A percentile compares a stretch with the other conserved stretches of the same genome.
Evolutionary conservation across 352 stramenopile genomes (phyloP).

Genomic region (Pythium diclinum): DNA sequence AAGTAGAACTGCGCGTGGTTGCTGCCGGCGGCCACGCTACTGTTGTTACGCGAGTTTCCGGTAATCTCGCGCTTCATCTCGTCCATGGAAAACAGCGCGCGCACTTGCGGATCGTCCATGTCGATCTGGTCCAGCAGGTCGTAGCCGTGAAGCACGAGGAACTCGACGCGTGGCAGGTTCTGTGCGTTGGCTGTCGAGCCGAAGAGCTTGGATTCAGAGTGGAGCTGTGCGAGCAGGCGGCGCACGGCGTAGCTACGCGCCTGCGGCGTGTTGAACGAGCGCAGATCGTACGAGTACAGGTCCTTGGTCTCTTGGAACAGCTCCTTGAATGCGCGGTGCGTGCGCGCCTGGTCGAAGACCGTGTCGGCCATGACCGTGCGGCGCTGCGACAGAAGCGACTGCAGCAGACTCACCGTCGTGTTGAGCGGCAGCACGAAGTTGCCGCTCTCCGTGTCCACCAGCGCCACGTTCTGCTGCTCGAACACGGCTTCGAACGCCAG

Average conservation of each 20-base stretch:
- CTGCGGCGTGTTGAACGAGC: slow-evolving; percentile 48
- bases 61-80: slow-evolving; percentile 65
- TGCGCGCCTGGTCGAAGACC: slow-evolving; percentile 51
- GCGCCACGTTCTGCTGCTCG: slow-evolving; percentile 46
- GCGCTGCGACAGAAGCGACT: slow-evolving; percentile 68
- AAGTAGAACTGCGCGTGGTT: slow-evolving; percentile 54
- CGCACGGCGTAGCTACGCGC: slow-evolving; percentile 64
- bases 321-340: slow-evolving; percentile 49
- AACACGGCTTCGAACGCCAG: slow-evolving; percentile 72
- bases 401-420: slow-evolving; percentile 63
- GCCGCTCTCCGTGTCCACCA: slow-evolving; percentile 43
- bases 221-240: slow-evolving; percentile 56
- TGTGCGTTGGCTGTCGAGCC: slow-evolving; percentile 26
- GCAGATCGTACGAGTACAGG: slow-evolving; percentile 63
- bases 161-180: slow-evolving; percentile 54
- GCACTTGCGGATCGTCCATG: slow-evolving; percentile 55
- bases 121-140: slow-evolving; percentile 80
- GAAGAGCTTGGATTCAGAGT: slow-evolving; percentile 34
- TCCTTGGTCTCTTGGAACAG: slow-evolving; percentile 46
- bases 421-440: slow-evolving; percentile 58
- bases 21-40: not conserved
- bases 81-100: slow-evolving; percentile 81
- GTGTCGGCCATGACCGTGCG: slow-evolving; percentile 62
- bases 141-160: slow-evolving; percentile 71
- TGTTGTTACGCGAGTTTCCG: slow-evolving; percentile 9